Evolutionary conservation across 805 yeast genomes (phyloP), one percentile per base, ranked within the genome.

Genomic region (Scheffersomyces lignosus): DNA sequence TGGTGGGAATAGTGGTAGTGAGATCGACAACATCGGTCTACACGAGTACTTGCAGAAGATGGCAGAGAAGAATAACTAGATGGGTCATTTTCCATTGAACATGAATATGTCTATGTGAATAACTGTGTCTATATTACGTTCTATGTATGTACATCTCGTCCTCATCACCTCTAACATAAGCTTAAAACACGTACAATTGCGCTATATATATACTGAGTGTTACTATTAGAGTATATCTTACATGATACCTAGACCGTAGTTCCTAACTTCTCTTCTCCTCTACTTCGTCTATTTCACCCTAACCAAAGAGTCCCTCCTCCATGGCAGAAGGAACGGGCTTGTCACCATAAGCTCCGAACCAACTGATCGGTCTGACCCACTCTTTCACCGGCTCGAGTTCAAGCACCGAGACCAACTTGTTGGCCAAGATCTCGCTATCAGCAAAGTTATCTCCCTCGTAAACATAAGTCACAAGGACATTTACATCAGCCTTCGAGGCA

Each of bases 401-500:
- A 18, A 66, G 48, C 14, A 64, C 42, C 4, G 60, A 47, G 4
- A 56, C 45, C 2, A 71, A 55, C 22, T 59, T 56, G 9, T 44
- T 43, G 2, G 85, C 80, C 42, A 83, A 58, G 7, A 54, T 43
- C 29, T 66, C 66, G 5, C 95, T 93, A 56, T 89, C 96, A 15
- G 59, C 53, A 18, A 81, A 75, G 57, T 91, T 91, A 58, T 90
- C 97, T 23, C 98, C 97, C 56, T 90, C 97, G 58, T 87, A 88
- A 1, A 83, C 95, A 54, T 73, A 81, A 13, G 77, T 67, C 8
- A 77, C 75, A n/a, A 77, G 43, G 3, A 75, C 72, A n/a, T 52
- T 57, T 15, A 70, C 54, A 6, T 52, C 50, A 35, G 53, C 25
- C 18, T 39, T 14, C 26, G 5, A 15, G n/a, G n/a, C n/a, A n/a